Evolutionary conservation across 345 rosid species (phyloP).

Genomic region (Geranium rotundifolium): DNA sequence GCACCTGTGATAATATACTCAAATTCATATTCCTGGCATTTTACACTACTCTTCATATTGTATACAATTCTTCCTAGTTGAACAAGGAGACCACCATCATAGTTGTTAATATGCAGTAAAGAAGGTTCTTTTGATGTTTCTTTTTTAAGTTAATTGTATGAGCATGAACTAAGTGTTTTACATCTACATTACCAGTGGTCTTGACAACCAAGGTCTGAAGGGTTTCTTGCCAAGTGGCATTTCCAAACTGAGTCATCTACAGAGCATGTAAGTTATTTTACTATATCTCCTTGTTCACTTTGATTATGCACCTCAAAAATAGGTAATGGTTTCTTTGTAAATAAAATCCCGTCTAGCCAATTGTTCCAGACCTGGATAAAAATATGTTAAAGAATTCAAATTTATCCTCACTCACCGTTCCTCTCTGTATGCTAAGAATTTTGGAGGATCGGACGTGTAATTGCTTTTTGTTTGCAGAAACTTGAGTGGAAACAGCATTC

Average conservation of each 20-base stretch:
- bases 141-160: not conserved
- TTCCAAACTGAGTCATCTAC: slow-evolving; percentile 61
- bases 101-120: too few relatives aligned
- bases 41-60: not conserved
- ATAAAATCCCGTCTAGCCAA: not conserved
- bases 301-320: not conserved
- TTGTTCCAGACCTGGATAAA: not conserved
- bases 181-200: slow-evolving; percentile 44
- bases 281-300: slow-evolving; percentile 7
- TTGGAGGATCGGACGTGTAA: too few relatives aligned
- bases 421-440: too few relatives aligned
- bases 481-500: slow-evolving; percentile 74
- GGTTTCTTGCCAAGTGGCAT: slow-evolving; percentile 73
- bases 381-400: not conserved
- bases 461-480: slow-evolving; percentile 37
- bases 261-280: slow-evolving; percentile 59
- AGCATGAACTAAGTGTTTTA: slow-evolving; percentile 5
- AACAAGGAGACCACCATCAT: not conserved
- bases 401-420: too few relatives aligned
- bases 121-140: not conserved
- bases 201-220: slow-evolving; percentile 79
- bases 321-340: not conserved
- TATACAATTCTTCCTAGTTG: not conserved
- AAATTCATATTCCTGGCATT: not conserved
- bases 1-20: not conserved